Base-by-base conservation (phyloP, 1,139 yeast genomes). In the Blastobotrys serpentis region DNA sequence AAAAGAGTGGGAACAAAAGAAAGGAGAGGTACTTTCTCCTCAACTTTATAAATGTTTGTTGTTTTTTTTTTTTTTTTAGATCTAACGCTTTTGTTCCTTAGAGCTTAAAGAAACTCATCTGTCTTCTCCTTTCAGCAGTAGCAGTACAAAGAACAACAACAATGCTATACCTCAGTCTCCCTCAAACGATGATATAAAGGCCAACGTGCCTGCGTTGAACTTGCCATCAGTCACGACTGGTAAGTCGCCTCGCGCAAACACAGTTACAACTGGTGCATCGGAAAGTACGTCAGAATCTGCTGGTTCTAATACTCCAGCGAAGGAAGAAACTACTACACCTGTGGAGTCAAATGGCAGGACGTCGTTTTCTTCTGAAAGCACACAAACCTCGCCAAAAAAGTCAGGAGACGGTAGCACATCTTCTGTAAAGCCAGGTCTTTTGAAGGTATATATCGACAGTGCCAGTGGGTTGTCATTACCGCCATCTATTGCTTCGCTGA, bases 371-470 rank as follows among this genome's bases (percentile, higher is more conserved):
- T n/a, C n/a, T n/a, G n/a, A 14, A 29, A 11, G n/a, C 32, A 6
- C 32, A 29, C n/a, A n/a, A 14, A 10, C 32, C 7, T 29, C 32
- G 13, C 32, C 32, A 11, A 29, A 29, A 29, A 29, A 29, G 13
- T 29, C 48, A 43, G 4, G 42, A 23, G 37, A 32, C 11, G 43
- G 36, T 25, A 39, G 44, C 23, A 63, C 70, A 2, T 63, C 67
- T 0, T 59, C 71, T 1, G 64, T 73, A 47, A 71, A 70, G 41
- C 92, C 94, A 0, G 95, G 94, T 0, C 66, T 85, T 23, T 72
- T 86, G 48, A 82, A 86, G 0, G 84, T 86, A 22, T 82, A 84
- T 55, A 75, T 86, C 26, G 82, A 84, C 61, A 75, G 77, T 33
- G 84, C 87, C 5, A 71, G 75, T 49, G 76, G 80, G 48, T 70